Evolutionary conservation across 1,284 basidiomycete genomes (phyloP).

Genomic region (Phaffia rhodozyma): DNA sequence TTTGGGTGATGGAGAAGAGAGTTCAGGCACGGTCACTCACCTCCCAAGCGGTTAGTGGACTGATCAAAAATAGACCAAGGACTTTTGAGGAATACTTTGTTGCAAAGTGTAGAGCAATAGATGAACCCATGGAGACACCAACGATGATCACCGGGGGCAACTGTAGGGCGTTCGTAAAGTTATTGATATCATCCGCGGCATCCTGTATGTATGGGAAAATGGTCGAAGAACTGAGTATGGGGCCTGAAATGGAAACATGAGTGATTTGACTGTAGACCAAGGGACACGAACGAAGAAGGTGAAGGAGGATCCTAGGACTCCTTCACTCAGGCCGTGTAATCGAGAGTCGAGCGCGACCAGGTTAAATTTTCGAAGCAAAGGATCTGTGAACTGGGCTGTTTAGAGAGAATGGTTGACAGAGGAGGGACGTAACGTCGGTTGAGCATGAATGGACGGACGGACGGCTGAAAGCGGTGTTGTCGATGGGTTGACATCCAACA

Average conservation of each 20-base stretch:
- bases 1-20: background rate
- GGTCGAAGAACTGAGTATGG: background rate
- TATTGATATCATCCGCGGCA: conserved; percentile 9
- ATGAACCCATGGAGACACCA: conserved; percentile 14
- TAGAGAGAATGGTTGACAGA: too few relatives aligned
- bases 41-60: conserved; percentile 7
- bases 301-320: background rate
- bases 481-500: too few relatives aligned
- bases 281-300: conserved; percentile 5
- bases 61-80: conserved; percentile 11
- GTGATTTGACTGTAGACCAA: background rate
- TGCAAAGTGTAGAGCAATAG: conserved; percentile 8
- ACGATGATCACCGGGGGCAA: conserved; percentile 13
- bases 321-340: conserved; percentile 4
- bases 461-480: too few relatives aligned
- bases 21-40: background rate
- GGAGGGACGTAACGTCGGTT: too few relatives aligned
- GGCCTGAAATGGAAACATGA: background rate
- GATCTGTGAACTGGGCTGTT: background rate
- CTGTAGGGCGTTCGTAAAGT: conserved; percentile 7
- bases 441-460: too few relatives aligned
- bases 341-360: conserved; percentile 10
- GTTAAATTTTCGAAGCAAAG: conserved; percentile 6
- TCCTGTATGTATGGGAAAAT: background rate
- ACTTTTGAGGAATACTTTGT: background rate